Evolutionary conservation across 2,329 filamentous ascomycete genomes (phyloP), one percentile per base, ranked within the genome.

Genomic region (Exophiala dermatitidis): DNA sequence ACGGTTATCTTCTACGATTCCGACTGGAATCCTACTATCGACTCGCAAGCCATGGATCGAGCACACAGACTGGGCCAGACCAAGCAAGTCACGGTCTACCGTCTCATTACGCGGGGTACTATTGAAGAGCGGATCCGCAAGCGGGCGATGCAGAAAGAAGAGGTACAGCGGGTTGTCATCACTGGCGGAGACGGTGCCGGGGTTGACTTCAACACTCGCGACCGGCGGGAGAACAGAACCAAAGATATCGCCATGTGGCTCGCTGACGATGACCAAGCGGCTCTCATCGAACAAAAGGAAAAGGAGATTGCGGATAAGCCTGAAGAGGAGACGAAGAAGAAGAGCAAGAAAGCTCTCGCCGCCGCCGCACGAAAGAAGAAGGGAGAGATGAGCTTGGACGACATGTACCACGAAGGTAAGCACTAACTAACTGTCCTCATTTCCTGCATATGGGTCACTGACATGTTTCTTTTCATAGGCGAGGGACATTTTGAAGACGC

Each of bases 1-100:
- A 98, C 93, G 0, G 93, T 98, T 72, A 97, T 98, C 71, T 98
- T 98, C 75, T 98, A 98, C 78, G 93, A 98, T 69, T 95, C 89
- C 7, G 93, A 98, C 70, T 98, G 93, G 93, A 98, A 98, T 69
- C 93, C 93, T 0, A 97, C 93, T 2, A 97, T 97, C 66, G 93
- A 98, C 69, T 95, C 88, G 49, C 93, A 98, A 70, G 93, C 93
- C 71, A 97, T 97, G 93, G 93, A 98, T 71, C 87, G 93, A 70
- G 93, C 93, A 8, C 93, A 98, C 81, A 88, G 93, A 80, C 81
- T 98, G 34, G 93, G 93, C 46, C 91, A 98, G 71, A 97, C 91
- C 1, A 83, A 82, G 62, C 93, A 98, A 72, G 93, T 98, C 53
- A 96, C 90, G 0, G 93, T 98, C 7, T 98, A 97, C 71, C 88